phyloP scores from a whole-genome alignment of 1,284 basidiomycete species.

The Mrakiaceae sp. region DNA sequence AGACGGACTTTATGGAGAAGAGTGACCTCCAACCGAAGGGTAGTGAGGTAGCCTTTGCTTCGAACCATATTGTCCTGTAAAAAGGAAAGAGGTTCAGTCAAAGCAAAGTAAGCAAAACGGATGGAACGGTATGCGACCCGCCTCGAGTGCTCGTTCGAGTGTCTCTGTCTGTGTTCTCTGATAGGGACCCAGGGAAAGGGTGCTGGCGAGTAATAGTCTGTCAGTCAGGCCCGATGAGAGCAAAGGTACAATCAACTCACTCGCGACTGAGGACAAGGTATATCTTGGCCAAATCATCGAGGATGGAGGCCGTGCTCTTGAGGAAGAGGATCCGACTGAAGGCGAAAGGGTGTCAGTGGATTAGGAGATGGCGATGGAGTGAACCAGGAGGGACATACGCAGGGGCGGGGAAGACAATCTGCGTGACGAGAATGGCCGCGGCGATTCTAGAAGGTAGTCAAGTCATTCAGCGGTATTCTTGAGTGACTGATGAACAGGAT shows the following conservation, averaged over 20 bases:
- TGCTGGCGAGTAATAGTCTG: not conserved
- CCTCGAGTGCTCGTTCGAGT: not conserved
- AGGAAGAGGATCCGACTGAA: slow-evolving; percentile 29
- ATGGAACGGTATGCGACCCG: too few species aligned
- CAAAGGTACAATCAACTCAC: not conserved
- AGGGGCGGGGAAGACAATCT: slow-evolving; percentile 33
- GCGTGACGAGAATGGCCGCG: slow-evolving; percentile 32
- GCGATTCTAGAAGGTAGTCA: slow-evolving; percentile 22
- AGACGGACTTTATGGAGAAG: slow-evolving; percentile 35
- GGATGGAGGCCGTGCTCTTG: slow-evolving; percentile 27
- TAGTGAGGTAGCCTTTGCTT: not conserved
- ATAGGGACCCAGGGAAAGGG: not conserved
- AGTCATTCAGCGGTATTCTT: too few species aligned
- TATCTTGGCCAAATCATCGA: slow-evolving; percentile 31
- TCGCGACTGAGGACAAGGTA: slow-evolving; percentile 24
- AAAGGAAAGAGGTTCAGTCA: not conserved
- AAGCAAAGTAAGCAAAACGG: too few species aligned
- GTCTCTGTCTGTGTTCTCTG: not conserved
- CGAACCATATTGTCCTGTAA: slow-evolving; percentile 9
- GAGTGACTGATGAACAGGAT: not conserved
- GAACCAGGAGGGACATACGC: slow-evolving; percentile 17
- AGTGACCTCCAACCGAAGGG: slow-evolving; percentile 34
- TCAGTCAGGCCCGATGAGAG: not conserved
- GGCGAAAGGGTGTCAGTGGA: too few species aligned
- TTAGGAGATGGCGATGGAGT: too few species aligned